Evolutionary conservation across 139 green algal genomes (phyloP).

Genomic region (Trebouxia sp.): DNA sequence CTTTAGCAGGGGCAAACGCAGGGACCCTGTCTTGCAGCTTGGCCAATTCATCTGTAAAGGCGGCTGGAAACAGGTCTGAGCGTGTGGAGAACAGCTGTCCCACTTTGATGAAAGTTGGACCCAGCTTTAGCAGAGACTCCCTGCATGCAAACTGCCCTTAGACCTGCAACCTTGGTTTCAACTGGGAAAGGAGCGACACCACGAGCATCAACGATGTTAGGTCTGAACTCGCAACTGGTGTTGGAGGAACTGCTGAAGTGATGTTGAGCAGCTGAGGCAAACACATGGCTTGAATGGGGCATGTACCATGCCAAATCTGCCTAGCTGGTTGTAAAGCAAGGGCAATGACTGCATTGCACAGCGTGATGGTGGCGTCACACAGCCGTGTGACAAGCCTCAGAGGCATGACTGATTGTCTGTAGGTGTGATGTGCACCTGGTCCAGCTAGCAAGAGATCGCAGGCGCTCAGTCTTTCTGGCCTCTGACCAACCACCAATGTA

Average conservation of each 20-base stretch:
- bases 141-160: no score
- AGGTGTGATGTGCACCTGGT: background rate
- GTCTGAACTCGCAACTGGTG: no score
- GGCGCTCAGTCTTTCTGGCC: constrained; percentile 2
- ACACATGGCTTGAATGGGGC: no score
- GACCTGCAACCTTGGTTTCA: no score
- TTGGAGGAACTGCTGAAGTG: no score
- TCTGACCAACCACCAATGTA: constrained; percentile 74
- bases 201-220: no score
- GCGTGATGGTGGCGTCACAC: background rate
- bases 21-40: constrained; percentile 97
- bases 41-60: constrained; percentile 93
- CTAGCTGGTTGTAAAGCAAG: background rate
- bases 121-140: constrained; percentile 50
- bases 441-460: constrained; percentile 1
- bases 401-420: background rate
- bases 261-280: no score
- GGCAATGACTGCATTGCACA: background rate
- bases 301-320: no score
- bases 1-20: constrained; percentile 79
- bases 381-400: background rate
- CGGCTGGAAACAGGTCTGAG: constrained; percentile 78
- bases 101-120: constrained; percentile 88
- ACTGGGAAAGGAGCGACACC: background rate
- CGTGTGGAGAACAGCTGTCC: constrained; percentile 79